Base-by-base conservation (phyloP, 176 grass and related monocot genomes). In the Oryza punctata region DNA sequence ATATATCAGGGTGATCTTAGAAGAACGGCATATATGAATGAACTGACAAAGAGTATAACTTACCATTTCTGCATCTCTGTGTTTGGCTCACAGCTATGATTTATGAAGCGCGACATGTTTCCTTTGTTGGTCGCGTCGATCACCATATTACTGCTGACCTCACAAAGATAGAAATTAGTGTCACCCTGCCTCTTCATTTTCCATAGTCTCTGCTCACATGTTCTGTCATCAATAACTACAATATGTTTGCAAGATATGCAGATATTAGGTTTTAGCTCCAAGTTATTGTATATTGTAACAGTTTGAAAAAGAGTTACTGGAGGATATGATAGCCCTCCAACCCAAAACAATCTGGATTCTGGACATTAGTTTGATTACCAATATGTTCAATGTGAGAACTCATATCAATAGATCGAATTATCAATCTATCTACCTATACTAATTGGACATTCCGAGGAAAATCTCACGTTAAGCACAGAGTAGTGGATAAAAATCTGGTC, bases 11-110 rank as follows among this genome's bases (percentile, higher is more conserved):
- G 32, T 65, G 57, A 80, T 72, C 12, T 74, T 0, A 1, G 43
- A 87, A 76, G 54, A 57, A 72, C 33, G 12, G n/a, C 16, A 92
- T 47, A 86, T 85, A 65, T 67, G 84, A 19, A 78, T 38, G 66
- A 83, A 65, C 54, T 40, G 9, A 50, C 50, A 73, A 73, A 47
- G 50, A 88, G 75, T 76, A 77, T 70, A 85, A 80, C 82, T 38
- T 82, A 95, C 96, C 96, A 98, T 95, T 98, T 98, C 85, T 95
- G 93, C 96, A 98, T 98, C 84, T 88, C 91, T 30, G 93, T 94
- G 87, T 98, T 98, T 77, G 96, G 96, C 64, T 98, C 93, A 69
- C 93, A 98, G 89, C 96, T 95, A 81, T 98, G 96, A 72, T 98
- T 98, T 89, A 98, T 98, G 90, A 93, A 98, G 28, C 96, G 90